Percentiles rank a stretch among this genome's conserved stretches.
phyloP scores from a whole-genome alignment of 2,329 filamentous ascomycete species.

The Mycocentrospora acerina region DNA sequence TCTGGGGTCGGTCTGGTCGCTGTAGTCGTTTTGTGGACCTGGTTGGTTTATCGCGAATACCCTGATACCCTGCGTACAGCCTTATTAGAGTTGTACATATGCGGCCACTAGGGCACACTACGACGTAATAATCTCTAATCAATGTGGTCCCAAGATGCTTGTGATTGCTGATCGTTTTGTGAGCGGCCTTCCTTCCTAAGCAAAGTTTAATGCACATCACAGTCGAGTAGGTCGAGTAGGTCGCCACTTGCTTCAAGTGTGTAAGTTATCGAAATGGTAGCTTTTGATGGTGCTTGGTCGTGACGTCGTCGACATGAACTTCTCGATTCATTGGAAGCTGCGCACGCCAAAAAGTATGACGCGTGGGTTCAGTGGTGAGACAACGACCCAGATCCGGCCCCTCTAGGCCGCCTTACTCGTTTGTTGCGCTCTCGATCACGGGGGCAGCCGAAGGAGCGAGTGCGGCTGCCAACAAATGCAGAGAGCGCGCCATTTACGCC shows the following conservation, averaged over 20 bases:
- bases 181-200: too few relatives aligned
- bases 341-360: too few relatives aligned
- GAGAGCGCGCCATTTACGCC: too few relatives aligned
- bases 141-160: conserved; percentile 20
- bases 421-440: conserved; percentile 7
- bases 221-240: too few relatives aligned
- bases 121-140: conserved; percentile 45
- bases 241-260: too few relatives aligned
- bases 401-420: conserved; percentile 9
- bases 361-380: conserved; percentile 4
- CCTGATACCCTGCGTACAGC: conserved; percentile 45
- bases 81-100: conserved; percentile 44
- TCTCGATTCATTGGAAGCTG: too few relatives aligned
- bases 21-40: conserved; percentile 26
- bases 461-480: neutral
- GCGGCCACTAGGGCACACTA: conserved; percentile 43
- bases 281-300: too few relatives aligned
- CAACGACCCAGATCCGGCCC: conserved; percentile 8
- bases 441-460: conserved; percentile 4
- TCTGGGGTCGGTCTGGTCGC: conserved; percentile 23
- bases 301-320: too few relatives aligned
- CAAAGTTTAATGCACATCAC: too few relatives aligned
- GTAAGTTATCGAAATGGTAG: too few relatives aligned
- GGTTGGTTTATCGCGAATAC: conserved; percentile 43
- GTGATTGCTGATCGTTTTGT: too few relatives aligned